phyloP scores from a whole-genome alignment of 1,284 basidiomycete genomes.

The Kalmanozyma brasiliensis region DNA sequence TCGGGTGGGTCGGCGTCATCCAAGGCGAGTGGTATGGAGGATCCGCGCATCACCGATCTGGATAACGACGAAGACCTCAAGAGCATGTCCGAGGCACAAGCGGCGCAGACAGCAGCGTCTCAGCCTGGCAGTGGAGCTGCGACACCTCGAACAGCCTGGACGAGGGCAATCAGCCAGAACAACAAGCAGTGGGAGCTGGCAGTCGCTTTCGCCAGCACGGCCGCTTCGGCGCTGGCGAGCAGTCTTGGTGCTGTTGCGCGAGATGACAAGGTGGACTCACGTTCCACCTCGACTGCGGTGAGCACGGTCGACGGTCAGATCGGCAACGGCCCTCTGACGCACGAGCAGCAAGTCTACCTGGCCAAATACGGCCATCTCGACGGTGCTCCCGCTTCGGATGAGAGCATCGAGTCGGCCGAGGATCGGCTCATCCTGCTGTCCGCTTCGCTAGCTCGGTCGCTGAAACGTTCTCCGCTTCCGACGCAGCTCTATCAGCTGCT shows the following conservation, averaged over 20 bases:
- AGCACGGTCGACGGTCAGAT: neutral
- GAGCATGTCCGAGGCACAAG: neutral
- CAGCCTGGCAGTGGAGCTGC: constrained; percentile 23
- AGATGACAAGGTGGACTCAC: neutral
- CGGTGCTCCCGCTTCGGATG: too few species aligned
- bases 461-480: constrained; percentile 51
- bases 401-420: constrained; percentile 21
- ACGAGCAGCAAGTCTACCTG: constrained; percentile 20
- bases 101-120: constrained; percentile 1
- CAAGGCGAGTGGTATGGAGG: constrained; percentile 9
- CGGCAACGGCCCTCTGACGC: constrained; percentile 7
- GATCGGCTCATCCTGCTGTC: constrained; percentile 48
- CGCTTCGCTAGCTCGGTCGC: constrained; percentile 41
- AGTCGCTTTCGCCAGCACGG: constrained; percentile 46
- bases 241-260: constrained; percentile 43
- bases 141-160: constrained; percentile 33
- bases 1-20: neutral
- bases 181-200: constrained; percentile 54
- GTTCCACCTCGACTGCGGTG: neutral
- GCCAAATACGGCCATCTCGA: constrained; percentile 11
- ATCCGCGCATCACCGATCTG: constrained; percentile 36
- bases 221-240: constrained; percentile 41
- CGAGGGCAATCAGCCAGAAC: constrained; percentile 33
- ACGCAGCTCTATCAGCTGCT: constrained; percentile 41
- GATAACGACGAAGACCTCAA: constrained; percentile 38